Base-by-base conservation (phyloP, 768 basidiomycete species). In the Clavulina sp. region DNA sequence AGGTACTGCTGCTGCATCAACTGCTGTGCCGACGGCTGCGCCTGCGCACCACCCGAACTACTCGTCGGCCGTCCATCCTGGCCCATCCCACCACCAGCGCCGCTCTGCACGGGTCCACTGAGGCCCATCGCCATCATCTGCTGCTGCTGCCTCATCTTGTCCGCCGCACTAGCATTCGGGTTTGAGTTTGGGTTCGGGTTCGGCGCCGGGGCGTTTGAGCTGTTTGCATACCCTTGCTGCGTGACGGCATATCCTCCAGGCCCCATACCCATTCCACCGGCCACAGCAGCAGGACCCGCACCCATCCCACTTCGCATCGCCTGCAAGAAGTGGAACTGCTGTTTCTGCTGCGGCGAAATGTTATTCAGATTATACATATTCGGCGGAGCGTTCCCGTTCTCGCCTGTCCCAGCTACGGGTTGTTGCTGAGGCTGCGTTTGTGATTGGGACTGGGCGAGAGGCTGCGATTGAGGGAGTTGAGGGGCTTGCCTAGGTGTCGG, bases 401-500 rank as follows among this genome's bases (percentile, higher is more conserved):
- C 13, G 13, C 36, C 36, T 13, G 13, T 38, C 13, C 36, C 36
- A 21, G 36, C 13, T 13, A 21, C 13, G 13, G 36, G 36, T 28
- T 46, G 43, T 26, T 16, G 26, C 26, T 46, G 43, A 9, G 13
- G 43, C 26, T 16, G 43, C 26, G 13, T 9, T 46, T 46, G 43
- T 24, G 13, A 26, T 26, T 46, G 43, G 9, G 26, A 9, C 13
- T 16, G 43, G 9, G 13, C 16, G 13, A 13, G 43, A 16, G 9
- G 43, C 43, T 46, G 43, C 9, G 9, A 24, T 24, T 46, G 43
- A 9, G 13, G 43, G 36, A 21, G 13, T 38, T 38, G 36, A 38
- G 36, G 36, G 36, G 21, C 18, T 9, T 49, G 48, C 49, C 33
- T 49, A n/a, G 50, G 28, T 51, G 50, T 38, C 41, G 50, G 13